phyloP scores from a whole-genome alignment of 1,284 basidiomycete species.

The Puccinia brachypodii region DNA sequence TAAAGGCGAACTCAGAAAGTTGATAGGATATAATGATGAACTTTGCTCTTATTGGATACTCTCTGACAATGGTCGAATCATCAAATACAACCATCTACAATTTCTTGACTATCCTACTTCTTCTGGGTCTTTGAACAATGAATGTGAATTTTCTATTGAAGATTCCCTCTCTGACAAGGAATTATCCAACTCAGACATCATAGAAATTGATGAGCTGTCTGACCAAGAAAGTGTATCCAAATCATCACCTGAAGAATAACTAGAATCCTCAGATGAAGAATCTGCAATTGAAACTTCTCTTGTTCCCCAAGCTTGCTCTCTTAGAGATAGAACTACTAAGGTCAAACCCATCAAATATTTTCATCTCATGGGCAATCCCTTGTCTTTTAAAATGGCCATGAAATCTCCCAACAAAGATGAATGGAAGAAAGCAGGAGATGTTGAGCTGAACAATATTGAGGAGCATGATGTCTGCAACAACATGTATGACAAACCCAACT shows the following conservation, averaged over 20 bases:
- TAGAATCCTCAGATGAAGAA: not conserved
- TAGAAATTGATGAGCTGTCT: too few species aligned
- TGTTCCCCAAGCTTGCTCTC: not conserved
- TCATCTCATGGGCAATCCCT: not conserved
- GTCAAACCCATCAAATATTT: not conserved
- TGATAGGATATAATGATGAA: not conserved
- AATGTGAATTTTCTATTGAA: not conserved
- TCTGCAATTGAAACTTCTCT: not conserved
- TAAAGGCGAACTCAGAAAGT: not conserved
- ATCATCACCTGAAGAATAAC: not conserved
- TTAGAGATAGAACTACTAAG: not conserved
- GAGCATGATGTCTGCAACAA: not conserved
- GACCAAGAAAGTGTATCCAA: too few species aligned
- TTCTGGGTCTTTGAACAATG: not conserved
- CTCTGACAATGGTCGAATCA: not conserved
- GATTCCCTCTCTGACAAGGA: not conserved
- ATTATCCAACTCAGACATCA: not conserved
- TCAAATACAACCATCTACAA: not conserved
- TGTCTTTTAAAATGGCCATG: not conserved
- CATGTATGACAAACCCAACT: not conserved
- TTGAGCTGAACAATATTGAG: not conserved
- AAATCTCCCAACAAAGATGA: not conserved
- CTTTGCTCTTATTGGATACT: not conserved
- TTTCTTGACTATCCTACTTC: not conserved
- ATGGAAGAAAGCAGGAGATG: not conserved